Base-by-base conservation (phyloP, 352 stramenopile genomes). In the Phytophthora pisi region DNA sequence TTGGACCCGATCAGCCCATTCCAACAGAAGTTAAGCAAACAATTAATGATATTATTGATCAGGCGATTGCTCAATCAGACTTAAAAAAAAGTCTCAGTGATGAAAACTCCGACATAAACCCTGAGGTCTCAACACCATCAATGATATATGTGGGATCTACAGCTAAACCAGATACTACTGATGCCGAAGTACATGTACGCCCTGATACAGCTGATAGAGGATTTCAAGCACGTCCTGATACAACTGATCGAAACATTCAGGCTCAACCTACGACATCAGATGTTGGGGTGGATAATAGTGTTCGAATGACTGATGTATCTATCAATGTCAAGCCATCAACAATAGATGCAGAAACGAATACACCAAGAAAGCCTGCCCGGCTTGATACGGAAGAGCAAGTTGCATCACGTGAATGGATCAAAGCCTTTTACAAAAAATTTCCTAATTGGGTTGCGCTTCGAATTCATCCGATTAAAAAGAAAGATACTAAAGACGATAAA, bases 401-500 rank as follows among this genome's bases (percentile, higher is more conserved):
- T 10, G 11, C 30, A 30, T 56, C 50, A 23, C 26, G 50, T 26
- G 50, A 56, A 45, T 56, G 50, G 50, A 5, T 56, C 50, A 56
- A 45, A 56, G 26, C 16, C 1, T 56, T 56, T n/a, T 56, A 23
- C 30, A 56, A 56, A 53, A 43, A 46, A 20, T 24, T 54, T 23
- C 43, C 56, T 28, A 53, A 63, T 43, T 63, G 56, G 45, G 43
- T 51, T 51, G 47, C 43, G 18, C 47, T 63, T 11, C 23, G 47
- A 45, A 53, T 63, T 28, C 38, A 54, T 5, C 56, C 43, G 1
- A 55, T 63, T 51, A 46, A 49, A 54, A 50, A 51, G 31, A 58
- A 58, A 63, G 16, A 20, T 34, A n/a, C 15, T 42, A 45, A 18
- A 43, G 43, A 63, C 9, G 47, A 53, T 42, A 53, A 24, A 43